Evolutionary conservation across 1,139 yeast species (phyloP).

Genomic region (Debaryomyces robertsiae): DNA sequence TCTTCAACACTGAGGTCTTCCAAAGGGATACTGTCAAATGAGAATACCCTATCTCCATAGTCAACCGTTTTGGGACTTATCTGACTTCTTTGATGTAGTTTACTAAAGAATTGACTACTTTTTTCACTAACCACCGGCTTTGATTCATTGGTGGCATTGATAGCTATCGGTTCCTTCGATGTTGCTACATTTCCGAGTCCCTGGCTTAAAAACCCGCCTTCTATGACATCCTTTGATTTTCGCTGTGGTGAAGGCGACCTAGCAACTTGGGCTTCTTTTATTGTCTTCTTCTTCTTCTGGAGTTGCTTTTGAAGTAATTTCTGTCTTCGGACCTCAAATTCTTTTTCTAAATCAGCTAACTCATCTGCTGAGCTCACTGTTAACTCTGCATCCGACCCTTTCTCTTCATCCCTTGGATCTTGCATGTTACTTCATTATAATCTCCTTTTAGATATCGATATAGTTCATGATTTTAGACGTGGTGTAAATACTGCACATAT

Average conservation of each 20-base stretch:
- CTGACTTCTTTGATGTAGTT: slow-evolving; percentile 7
- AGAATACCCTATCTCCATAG: slow-evolving; percentile 23
- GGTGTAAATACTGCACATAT: slow-evolving; percentile 4
- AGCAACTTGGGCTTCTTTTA: slow-evolving; percentile 3
- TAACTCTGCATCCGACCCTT: slow-evolving; percentile 24
- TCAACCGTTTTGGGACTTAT: slow-evolving; percentile 3
- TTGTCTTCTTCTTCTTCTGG: slow-evolving; percentile 9
- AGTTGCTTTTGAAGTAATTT: slow-evolving; percentile 21
- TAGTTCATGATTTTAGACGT: not conserved
- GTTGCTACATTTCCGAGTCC: not conserved
- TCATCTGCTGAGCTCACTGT: slow-evolving; percentile 35
- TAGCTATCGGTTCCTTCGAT: no score
- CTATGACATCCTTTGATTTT: not conserved
- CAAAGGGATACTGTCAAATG: slow-evolving; percentile 19
- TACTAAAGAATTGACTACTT: slow-evolving; percentile 3
- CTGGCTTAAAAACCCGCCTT: not conserved
- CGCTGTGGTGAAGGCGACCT: slow-evolving; percentile 11
- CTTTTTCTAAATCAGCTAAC: slow-evolving; percentile 30
- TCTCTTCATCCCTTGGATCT: slow-evolving; percentile 20
- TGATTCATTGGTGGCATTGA: no score
- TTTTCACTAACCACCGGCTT: no score
- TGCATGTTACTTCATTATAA: slow-evolving; percentile 9
- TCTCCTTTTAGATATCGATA: not conserved
- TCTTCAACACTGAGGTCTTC: slow-evolving; percentile 20
- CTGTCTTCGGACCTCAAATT: slow-evolving; percentile 27